These are phyloP conservation scores for Annona cherimola DNA, from an alignment of 164 flowering plant species.

Conservation along the genomic window DNA sequence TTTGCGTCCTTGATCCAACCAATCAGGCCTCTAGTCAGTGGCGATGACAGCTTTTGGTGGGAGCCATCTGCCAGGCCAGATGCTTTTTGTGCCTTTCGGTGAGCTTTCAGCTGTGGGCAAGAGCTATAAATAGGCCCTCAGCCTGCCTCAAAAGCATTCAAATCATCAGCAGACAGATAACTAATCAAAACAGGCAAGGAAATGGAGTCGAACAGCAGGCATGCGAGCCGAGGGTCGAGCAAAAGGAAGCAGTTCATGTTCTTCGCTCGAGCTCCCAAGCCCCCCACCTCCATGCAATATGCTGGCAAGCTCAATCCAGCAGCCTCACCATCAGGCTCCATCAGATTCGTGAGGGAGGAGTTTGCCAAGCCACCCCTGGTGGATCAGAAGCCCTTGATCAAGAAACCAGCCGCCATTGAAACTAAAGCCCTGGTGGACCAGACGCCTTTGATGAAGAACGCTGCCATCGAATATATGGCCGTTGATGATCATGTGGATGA, in stretches of 20 bases:
- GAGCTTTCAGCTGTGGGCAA: background rate
- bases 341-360: constrained; percentile 30
- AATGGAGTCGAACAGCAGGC: constrained; percentile 40
- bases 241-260: constrained; percentile 37
- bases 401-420: constrained; percentile 15
- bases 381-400: constrained; percentile 22
- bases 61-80: background rate
- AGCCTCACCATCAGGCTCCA: constrained; percentile 22
- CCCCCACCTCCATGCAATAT: constrained; percentile 15
- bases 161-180: background rate
- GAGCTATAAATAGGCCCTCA: constrained; percentile 16
- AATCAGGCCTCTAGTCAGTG: too few species aligned
- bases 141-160: background rate
- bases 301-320: constrained; percentile 28
- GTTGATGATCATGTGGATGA: constrained; percentile 43
- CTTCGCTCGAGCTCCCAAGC: constrained; percentile 28
- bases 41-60: background rate
- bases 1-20: too few species aligned
- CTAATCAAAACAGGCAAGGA: background rate
- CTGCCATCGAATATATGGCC: constrained; percentile 11
- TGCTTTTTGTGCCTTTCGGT: constrained; percentile 11
- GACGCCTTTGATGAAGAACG: constrained; percentile 20
- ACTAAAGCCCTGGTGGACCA: constrained; percentile 9
- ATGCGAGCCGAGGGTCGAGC: constrained; percentile 45
- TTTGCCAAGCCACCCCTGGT: constrained; percentile 11